Evolutionary conservation across 139 green algal genomes (phyloP).

Genomic region (Gonium pectorale): DNA sequence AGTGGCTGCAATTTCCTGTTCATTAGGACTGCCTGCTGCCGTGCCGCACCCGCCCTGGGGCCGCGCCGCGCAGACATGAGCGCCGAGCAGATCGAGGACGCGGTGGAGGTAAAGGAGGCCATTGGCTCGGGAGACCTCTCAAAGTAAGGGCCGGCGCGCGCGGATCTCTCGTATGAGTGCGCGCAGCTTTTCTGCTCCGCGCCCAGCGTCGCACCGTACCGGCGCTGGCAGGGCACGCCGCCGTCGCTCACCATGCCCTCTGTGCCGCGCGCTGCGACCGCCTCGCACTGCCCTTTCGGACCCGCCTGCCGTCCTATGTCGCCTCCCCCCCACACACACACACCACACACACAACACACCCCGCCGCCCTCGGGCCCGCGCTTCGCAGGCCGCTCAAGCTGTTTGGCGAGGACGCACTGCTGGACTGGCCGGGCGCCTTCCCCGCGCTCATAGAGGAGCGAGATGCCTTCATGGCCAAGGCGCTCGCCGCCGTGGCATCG

Average conservation of each 20-base stretch:
- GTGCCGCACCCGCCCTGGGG: neutral
- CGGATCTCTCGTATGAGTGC: too few relatives aligned
- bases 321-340: neutral
- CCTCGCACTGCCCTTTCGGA: too few relatives aligned
- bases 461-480: conserved; percentile 86
- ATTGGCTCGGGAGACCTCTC: conserved; percentile 61
- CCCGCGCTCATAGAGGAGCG: conserved; percentile 80
- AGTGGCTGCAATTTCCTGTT: too few relatives aligned
- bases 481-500: conserved; percentile 66
- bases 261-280: too few relatives aligned
- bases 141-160: conserved; percentile 35
- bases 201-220: too few relatives aligned
- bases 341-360: neutral
- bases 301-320: neutral
- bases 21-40: too few relatives aligned
- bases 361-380: neutral
- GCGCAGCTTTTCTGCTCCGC: too few relatives aligned
- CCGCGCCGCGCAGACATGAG: conserved; percentile 49
- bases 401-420: conserved; percentile 89
- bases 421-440: conserved; percentile 87
- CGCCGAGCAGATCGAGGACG: conserved; percentile 81
- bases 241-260: too few relatives aligned
- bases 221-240: too few relatives aligned
- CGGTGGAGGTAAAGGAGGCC: conserved; percentile 75
- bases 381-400: conserved; percentile 65